Evolutionary conservation across 2,329 filamentous ascomycete genomes (phyloP), one percentile per base, ranked within the genome.

Genomic region (Xylaria hypoxylon): DNA sequence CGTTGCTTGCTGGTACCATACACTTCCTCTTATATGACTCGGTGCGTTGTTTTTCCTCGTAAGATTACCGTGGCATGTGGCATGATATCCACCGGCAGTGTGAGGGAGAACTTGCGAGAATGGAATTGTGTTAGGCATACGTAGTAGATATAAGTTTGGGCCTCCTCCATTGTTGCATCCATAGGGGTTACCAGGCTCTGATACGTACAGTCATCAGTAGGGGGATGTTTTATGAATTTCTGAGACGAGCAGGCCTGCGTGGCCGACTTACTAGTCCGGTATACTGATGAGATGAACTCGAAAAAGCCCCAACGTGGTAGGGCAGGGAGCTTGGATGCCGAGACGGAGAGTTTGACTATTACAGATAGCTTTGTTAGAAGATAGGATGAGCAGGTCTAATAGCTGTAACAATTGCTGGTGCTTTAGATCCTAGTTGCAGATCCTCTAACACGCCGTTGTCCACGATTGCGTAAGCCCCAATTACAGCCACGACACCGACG

Each of bases 401-500:
- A 64, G 31, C 56, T 68, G 63, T 60, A 45, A 67, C 60, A 64
- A 50, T 42, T 64, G 28, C 26, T 26, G 31, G 31, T 58, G 53
- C 56, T 61, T 62, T 50, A 57, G 33, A 67, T 69, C 68, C 68
- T 26, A 5, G 68, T 53, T 38, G 68, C 58, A 70, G 64, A 70
- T 69, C 68, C 22, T 63, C 67, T 60, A n/a, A 63, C 57, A 65
- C 52, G 53, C 48, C 7, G 42, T 40, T 33, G 31, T 44, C 13
- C 33, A 26, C 22, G 35, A n/a, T 61, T 59, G 56, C 56, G 58
- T 53, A 57, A 44, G 59, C 56, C 17, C 45, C 45, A 10, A 31
- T 38, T 38, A 42, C 15, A 22, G 24, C 45, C 24, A 53, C 22
- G 24, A 59, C n/a, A 19, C 26, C 2, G 10, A 40, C 13, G 13